phyloP scores from a whole-genome alignment of 352 stramenopile genomes.

The Phytophthora melonis region DNA sequence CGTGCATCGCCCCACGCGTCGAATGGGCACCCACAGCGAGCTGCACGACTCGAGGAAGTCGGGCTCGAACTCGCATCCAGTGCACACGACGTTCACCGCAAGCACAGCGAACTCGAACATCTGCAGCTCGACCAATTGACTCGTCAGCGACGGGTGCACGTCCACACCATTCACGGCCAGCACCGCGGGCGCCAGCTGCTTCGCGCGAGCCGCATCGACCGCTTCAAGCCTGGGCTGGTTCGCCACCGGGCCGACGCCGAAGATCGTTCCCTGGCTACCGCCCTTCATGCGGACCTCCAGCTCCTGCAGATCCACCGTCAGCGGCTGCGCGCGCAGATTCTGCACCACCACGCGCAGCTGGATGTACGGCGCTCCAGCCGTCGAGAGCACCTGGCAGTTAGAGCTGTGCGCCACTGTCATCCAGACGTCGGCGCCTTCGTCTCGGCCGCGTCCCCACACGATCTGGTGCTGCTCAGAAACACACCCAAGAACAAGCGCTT shows the following conservation, averaged over 20 bases:
- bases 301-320: slow-evolving; percentile 70
- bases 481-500: background rate
- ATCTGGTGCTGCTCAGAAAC: slow-evolving; percentile 52
- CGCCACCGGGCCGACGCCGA: slow-evolving; percentile 35
- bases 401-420: slow-evolving; percentile 75
- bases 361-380: slow-evolving; percentile 48
- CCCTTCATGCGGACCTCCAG: slow-evolving; percentile 81
- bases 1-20: slow-evolving; percentile 56
- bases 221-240: slow-evolving; percentile 25
- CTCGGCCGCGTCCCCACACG: slow-evolving; percentile 71
- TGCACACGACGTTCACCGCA: slow-evolving; percentile 66
- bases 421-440: slow-evolving; percentile 78
- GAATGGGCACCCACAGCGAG: slow-evolving; percentile 74
- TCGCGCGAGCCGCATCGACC: background rate
- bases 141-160: slow-evolving; percentile 32
- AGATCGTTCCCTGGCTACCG: slow-evolving; percentile 55
- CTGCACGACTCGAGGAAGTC: slow-evolving; percentile 79
- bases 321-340: slow-evolving; percentile 61
- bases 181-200: slow-evolving; percentile 55
- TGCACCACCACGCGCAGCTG: slow-evolving; percentile 78
- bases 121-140: slow-evolving; percentile 51
- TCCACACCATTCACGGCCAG: slow-evolving; percentile 68
- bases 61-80: slow-evolving; percentile 77
- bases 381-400: slow-evolving; percentile 64
- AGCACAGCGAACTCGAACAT: slow-evolving; percentile 81